Conservation (phyloP, 2,329 filamentous ascomycete species). For the Aspergillus bombycis region DNA sequence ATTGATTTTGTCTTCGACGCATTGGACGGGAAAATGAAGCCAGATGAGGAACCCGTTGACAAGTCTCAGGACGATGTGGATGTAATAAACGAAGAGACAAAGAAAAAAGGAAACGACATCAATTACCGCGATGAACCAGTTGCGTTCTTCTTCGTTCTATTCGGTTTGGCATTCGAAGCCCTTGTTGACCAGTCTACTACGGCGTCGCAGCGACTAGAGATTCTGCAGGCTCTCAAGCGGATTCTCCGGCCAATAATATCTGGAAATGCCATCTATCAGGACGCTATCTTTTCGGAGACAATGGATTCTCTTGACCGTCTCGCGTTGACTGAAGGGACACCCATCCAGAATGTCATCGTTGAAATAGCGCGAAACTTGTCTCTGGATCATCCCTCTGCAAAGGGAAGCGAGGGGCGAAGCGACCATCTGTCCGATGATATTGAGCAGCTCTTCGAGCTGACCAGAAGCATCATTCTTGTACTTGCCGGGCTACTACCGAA, state of each 20-base stretch:
- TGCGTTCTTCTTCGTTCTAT: slow-evolving; percentile 98
- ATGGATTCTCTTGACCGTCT: slow-evolving; percentile 94
- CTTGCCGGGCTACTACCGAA: slow-evolving; percentile 86
- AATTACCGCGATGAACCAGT: slow-evolving; percentile 98
- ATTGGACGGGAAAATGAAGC: slow-evolving; percentile 74
- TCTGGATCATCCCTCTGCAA: slow-evolving; percentile 86
- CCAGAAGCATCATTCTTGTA: slow-evolving; percentile 92
- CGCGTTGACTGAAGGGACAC: slow-evolving; percentile 84
- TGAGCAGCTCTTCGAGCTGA: slow-evolving; percentile 95
- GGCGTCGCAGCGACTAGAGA: slow-evolving; percentile 79
- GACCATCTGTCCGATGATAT: slow-evolving; percentile 94
- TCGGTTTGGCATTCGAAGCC: slow-evolving; percentile 94
- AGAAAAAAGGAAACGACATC: slow-evolving; percentile 73
- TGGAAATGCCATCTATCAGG: slow-evolving; percentile 93
- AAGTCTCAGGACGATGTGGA: slow-evolving; percentile 19
- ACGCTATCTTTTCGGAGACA: slow-evolving; percentile 93
- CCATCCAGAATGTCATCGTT: slow-evolving; percentile 89
- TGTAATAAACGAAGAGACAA: slow-evolving; percentile 21
- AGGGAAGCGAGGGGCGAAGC: slow-evolving; percentile 65
- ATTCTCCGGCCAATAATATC: slow-evolving; percentile 93
- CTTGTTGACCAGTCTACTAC: slow-evolving; percentile 79
- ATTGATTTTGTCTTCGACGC: slow-evolving; percentile 98
- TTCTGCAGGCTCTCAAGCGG: slow-evolving; percentile 88
- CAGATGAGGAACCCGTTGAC: slow-evolving; percentile 29
- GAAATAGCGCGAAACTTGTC: slow-evolving; percentile 91